Base-by-base conservation (phyloP, 306 rosid genomes). In the Glycyrrhiza uralensis region DNA sequence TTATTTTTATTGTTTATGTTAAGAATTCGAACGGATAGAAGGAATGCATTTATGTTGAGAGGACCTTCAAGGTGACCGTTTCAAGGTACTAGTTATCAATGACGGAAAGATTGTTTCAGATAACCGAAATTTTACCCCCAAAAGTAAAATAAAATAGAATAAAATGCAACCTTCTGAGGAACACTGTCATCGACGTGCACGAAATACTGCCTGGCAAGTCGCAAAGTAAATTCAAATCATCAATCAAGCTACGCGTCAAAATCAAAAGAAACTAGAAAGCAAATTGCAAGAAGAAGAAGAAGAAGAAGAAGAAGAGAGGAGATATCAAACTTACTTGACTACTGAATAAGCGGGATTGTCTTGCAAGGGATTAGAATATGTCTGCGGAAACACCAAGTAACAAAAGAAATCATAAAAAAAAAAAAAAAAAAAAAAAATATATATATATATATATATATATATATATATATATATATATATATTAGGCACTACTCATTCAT, bases 331-430 rank as follows among this genome's bases (percentile, higher is more conserved):
- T 71, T 79, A 95, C 97, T 91, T 95, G 38, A 95, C 99, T 0
- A 89, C 99, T 7, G 99, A 95, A 75, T 91, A 95, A 5, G 97
- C 96, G 46, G 97, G 88, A 81, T 89, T 89, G 83, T 88, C 88
- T 79, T 95, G 96, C 83, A 95, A 80, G 1, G 96, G 99, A 86
- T 95, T 95, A 10, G 87, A 20, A 82, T 84, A 78, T 2, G 91
- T 86, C 97, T 94, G 86, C 71, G 58, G 58, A 33, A n/a, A 47
- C 49, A 78, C 3, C 57, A 36, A 59, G 32, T 52, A 51, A 42
- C 13, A 41, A 62, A 1, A 24, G 5, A 26, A 64, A 41, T n/a
- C n/a, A n/a, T n/a, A n/a, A n/a, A n/a, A n/a, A n/a, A n/a, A n/a
- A n/a, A n/a, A n/a, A n/a, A n/a, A n/a, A n/a, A n/a, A n/a, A n/a